phyloP scores from a whole-genome alignment of 1,284 basidiomycete species.

The Trametes pubescens region DNA sequence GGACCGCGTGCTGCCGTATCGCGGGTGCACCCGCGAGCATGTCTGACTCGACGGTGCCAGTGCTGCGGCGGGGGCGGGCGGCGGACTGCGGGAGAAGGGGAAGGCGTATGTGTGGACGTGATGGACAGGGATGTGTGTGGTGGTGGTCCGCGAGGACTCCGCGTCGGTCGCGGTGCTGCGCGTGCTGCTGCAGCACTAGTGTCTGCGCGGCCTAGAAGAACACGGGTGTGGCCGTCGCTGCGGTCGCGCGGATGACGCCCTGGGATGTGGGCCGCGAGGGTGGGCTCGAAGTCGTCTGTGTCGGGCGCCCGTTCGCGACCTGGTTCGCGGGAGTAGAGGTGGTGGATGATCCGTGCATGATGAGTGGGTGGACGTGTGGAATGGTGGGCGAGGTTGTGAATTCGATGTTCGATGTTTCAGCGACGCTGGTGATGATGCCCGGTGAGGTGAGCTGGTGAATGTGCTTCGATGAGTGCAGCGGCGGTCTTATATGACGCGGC shows the following conservation, averaged over 20 bases:
- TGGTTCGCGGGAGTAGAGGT: conserved; percentile 22
- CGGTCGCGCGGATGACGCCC: conserved; percentile 37
- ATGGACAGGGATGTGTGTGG: background rate
- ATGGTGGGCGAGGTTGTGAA: background rate
- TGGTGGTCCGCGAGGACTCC: conserved; percentile 1
- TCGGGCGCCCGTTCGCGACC: conserved; percentile 24
- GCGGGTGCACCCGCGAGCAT: background rate
- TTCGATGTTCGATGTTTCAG: background rate
- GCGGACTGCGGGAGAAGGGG: background rate
- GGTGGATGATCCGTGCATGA: conserved; percentile 28
- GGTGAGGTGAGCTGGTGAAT: conserved; percentile 15
- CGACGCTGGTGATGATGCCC: conserved; percentile 7
- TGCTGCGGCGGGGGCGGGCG: background rate
- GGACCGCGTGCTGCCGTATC: conserved; percentile 1
- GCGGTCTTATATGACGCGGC: conserved; percentile 18
- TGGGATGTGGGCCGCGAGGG: conserved; percentile 34
- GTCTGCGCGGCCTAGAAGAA: conserved; percentile 37
- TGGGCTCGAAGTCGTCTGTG: conserved; percentile 24
- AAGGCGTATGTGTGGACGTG: background rate
- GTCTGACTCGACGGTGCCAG: background rate
- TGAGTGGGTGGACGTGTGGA: conserved; percentile 6
- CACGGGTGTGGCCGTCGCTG: conserved; percentile 40
- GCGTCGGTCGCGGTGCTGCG: background rate
- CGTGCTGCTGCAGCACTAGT: background rate
- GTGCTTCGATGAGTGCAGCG: conserved; percentile 14